phyloP scores from a whole-genome alignment of 805 yeast species.

The Danielozyma ontarioensis region DNA sequence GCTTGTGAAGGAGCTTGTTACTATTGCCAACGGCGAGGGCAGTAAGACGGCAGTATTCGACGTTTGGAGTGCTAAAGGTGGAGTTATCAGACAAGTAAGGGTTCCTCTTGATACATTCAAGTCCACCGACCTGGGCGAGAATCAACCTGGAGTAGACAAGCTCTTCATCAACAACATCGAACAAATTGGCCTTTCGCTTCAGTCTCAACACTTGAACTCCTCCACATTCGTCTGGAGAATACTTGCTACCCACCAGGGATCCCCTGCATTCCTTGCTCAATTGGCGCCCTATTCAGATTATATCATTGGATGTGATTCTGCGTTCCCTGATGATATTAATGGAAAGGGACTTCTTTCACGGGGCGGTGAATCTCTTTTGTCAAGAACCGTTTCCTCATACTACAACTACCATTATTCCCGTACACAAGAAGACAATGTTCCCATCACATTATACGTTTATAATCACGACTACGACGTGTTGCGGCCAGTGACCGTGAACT shows the following conservation, averaged over 20 bases:
- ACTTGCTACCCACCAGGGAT: conserved; percentile 60
- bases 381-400: conserved; percentile 57
- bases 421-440: conserved; percentile 30
- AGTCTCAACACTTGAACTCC: conserved; percentile 69
- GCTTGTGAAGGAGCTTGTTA: conserved; percentile 38
- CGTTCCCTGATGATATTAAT: conserved; percentile 52
- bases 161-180: conserved; percentile 33
- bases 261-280: conserved; percentile 83
- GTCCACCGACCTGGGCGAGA: too few species aligned
- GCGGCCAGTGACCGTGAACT: conserved; percentile 77
- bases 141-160: conserved; percentile 2
- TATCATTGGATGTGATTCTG: conserved; percentile 62
- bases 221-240: conserved; percentile 88
- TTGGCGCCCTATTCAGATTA: conserved; percentile 82
- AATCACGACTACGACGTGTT: conserved; percentile 83
- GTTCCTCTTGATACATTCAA: conserved; percentile 17
- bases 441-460: conserved; percentile 55
- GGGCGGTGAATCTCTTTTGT: conserved; percentile 81
- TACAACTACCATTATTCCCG: conserved; percentile 41
- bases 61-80: conserved; percentile 89
- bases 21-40: conserved; percentile 24
- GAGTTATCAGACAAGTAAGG: conserved; percentile 33
- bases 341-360: conserved; percentile 66
- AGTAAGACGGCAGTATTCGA: conserved; percentile 45
- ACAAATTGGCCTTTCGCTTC: conserved; percentile 62